Base-by-base conservation (phyloP, 2,329 filamentous ascomycete species). In the Didymella glomerata region DNA sequence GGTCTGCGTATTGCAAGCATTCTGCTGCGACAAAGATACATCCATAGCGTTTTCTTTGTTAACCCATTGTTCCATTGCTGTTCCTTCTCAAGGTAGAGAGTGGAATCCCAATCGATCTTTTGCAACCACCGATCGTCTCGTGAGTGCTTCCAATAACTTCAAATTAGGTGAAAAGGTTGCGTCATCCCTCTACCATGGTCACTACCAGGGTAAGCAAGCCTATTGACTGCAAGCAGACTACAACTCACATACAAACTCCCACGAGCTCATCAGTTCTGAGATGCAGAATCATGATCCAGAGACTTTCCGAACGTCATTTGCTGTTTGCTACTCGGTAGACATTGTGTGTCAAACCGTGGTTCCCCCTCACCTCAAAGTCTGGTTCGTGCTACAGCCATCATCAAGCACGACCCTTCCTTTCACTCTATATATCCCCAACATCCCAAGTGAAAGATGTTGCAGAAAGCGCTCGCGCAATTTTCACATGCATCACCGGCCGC, bases 341-440 rank as follows among this genome's bases (percentile, higher is more conserved):
- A 48, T 28, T 52, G 27, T 36, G 18, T n/a, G 9, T 18, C 41
- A 22, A 48, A 36, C 34, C 20, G 20, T 42, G 28, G 34, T 28
- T 44, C 20, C 25, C 4, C 20, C 3, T 38, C 14, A 13, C 20
- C 13, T 32, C 9, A 25, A 50, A 48, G 48, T 28, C 34, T 42
- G 48, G 48, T 52, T 25, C 20, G n/a, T 34, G 27, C 54, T 50
- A 45, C 51, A 13, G 10, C 28, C 27, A 45, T 10, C 27, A 13
- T 11, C 28, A 28, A 16, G 18, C 14, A 27, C 4, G 22, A 30
- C 5, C 14, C 6, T 44, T 22, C 14, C 24, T 52, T 53, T 48
- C 54, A 52, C 34, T 52, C 32, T 20, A 44, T 34, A 6, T 20
- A 32, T n/a, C 9, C 2, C 24, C 14, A 11, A 5, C 1, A 3